Evolutionary conservation across 2,329 filamentous ascomycete genomes (phyloP).

Genomic region (Penicillium rolfsii): DNA sequence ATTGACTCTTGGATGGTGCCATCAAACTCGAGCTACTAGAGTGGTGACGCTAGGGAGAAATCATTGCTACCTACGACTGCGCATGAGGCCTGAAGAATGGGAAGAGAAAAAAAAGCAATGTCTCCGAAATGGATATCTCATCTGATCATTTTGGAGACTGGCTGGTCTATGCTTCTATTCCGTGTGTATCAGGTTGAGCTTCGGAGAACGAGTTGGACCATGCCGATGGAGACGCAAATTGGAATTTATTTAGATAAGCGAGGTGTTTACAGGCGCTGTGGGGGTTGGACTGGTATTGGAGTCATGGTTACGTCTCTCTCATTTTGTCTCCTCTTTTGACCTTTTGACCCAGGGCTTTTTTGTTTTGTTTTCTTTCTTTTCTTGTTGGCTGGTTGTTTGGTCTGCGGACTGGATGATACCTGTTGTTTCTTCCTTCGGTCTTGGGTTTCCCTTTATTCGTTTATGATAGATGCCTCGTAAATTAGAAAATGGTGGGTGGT

Average conservation of each 20-base stretch:
- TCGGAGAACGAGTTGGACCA: conserved; percentile 5
- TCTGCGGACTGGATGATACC: neutral
- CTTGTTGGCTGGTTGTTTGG: neutral
- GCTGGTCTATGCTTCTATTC: conserved; percentile 10
- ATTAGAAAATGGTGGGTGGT: conserved; percentile 12
- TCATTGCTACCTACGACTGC: conserved; percentile 4
- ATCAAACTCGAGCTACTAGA: neutral
- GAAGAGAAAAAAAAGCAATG: neutral
- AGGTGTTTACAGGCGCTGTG: conserved; percentile 6
- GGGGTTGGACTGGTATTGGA: conserved; percentile 7
- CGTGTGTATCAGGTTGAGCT: conserved; percentile 7
- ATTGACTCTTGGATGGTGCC: conserved; percentile 15
- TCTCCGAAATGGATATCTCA: conserved; percentile 2
- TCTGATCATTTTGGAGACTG: conserved; percentile 1
- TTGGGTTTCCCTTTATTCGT: conserved; percentile 3
- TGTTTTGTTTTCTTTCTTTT: neutral
- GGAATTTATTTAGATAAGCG: conserved; percentile 10
- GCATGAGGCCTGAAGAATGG: conserved; percentile 7
- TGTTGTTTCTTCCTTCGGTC: neutral
- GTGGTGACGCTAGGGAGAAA: neutral
- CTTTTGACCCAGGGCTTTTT: neutral
- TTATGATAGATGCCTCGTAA: conserved; percentile 19
- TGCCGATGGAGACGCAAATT: conserved; percentile 8
- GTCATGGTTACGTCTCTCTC: neutral
- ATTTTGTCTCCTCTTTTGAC: neutral